These are phyloP conservation scores for Pichia kudriavzevii DNA, from an alignment of 1,139 yeast species.

Conservation along the genomic window DNA sequence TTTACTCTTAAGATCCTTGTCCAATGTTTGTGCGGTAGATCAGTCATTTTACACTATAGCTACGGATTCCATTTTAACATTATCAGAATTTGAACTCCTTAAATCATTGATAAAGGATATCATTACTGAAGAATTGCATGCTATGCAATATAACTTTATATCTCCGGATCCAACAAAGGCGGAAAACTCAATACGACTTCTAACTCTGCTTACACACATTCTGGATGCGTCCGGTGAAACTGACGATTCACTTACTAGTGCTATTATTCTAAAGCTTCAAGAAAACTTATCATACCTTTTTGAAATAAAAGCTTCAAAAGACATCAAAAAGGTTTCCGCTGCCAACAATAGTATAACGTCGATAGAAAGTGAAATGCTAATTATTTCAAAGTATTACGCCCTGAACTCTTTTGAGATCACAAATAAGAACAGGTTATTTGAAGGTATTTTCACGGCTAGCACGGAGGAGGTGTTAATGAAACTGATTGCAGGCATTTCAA, in stretches of 20 bases:
- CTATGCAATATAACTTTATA: slow-evolving; percentile 24
- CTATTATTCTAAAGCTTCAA: slow-evolving; percentile 1
- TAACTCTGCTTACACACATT: slow-evolving; percentile 8
- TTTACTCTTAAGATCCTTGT: slow-evolving; percentile 18
- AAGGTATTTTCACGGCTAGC: slow-evolving; percentile 16
- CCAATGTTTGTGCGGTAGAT: slow-evolving; percentile 18
- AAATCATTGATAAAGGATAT: slow-evolving; percentile 1
- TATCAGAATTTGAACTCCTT: slow-evolving; percentile 10
- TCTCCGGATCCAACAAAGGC: slow-evolving; percentile 18
- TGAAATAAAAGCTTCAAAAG: slow-evolving; percentile 5
- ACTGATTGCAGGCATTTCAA: slow-evolving; percentile 11
- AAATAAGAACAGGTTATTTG: slow-evolving; percentile 16
- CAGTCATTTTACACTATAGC: slow-evolving; percentile 7
- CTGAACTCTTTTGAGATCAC: slow-evolving; percentile 12
- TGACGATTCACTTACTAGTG: slow-evolving; percentile 1
- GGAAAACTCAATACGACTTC: slow-evolving; percentile 3
- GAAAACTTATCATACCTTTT: slow-evolving; percentile 7
- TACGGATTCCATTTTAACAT: slow-evolving; percentile 14
- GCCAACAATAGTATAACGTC: too few relatives aligned
- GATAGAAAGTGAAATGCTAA: slow-evolving; percentile 14
- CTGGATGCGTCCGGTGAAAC: slow-evolving; percentile 5
- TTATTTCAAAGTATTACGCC: slow-evolving; percentile 15
- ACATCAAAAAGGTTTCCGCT: slow-evolving; percentile 12
- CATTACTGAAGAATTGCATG: slow-evolving; percentile 26
- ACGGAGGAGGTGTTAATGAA: slow-evolving; percentile 15